These are phyloP conservation scores for Neopestalotiopsis sp. DNA, from an alignment of 2,329 filamentous ascomycete genomes.

Conservation along the genomic window DNA sequence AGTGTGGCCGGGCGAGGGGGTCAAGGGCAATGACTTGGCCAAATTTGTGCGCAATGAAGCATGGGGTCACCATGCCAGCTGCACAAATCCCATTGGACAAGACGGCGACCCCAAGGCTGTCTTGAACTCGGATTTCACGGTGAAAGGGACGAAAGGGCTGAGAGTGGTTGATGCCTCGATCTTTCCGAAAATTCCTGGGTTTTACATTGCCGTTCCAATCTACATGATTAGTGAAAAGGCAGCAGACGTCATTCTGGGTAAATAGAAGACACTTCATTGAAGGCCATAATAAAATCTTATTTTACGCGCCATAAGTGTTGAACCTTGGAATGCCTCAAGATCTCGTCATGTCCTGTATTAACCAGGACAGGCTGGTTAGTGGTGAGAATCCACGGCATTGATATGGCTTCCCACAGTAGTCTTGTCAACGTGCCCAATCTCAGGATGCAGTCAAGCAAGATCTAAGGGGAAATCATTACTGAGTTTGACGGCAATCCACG, in stretches of 20 bases:
- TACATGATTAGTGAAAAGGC: slow-evolving; percentile 65
- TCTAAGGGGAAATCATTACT: too few species aligned
- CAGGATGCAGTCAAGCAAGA: too few species aligned
- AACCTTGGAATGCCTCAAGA: too few species aligned
- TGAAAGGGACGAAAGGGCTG: slow-evolving; percentile 55
- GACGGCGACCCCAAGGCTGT: slow-evolving; percentile 58
- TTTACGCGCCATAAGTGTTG: too few species aligned
- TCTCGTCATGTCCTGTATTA: too few species aligned
- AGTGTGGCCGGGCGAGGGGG: slow-evolving; percentile 8
- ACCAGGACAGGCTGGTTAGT: too few species aligned
- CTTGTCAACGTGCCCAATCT: too few species aligned
- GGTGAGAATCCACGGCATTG: background rate
- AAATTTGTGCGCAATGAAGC: slow-evolving; percentile 46
- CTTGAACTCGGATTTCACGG: slow-evolving; percentile 57
- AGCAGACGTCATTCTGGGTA: slow-evolving; percentile 13
- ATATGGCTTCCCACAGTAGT: too few species aligned
- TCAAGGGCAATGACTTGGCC: slow-evolving; percentile 24
- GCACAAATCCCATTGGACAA: slow-evolving; percentile 58
- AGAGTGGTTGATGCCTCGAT: slow-evolving; percentile 61
- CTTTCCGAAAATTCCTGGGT: slow-evolving; percentile 53
- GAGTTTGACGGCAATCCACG: background rate
- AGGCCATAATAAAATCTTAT: background rate
- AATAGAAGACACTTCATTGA: background rate
- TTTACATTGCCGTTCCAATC: slow-evolving; percentile 48
- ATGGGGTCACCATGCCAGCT: slow-evolving; percentile 62